phyloP scores from a whole-genome alignment of 768 basidiomycete genomes.

The Cytidiella melzeri region DNA sequence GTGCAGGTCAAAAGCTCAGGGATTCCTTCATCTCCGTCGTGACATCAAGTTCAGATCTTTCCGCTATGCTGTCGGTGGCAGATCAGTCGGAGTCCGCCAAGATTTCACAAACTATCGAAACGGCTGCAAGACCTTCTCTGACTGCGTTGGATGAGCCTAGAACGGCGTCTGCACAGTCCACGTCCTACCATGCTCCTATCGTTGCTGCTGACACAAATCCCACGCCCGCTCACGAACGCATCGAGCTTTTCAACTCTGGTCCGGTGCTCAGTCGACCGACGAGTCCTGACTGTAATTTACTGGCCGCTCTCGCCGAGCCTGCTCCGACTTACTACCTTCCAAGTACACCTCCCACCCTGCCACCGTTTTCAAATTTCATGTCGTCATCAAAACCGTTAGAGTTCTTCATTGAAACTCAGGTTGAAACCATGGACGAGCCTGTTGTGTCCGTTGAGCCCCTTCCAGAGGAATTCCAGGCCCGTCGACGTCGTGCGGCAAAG shows the following conservation, averaged over 20 bases:
- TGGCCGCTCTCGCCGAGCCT: not conserved
- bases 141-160: too few species aligned
- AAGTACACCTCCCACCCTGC: conserved; percentile 8
- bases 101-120: not conserved
- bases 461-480: conserved; percentile 11
- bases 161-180: too few species aligned
- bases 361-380: conserved; percentile 5
- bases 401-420: not conserved
- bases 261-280: not conserved
- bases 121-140: not conserved
- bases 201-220: too few species aligned
- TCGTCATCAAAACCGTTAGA: not conserved
- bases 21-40: conserved; percentile 13
- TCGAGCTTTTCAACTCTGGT: not conserved
- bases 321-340: not conserved
- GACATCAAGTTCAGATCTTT: conserved; percentile 9
- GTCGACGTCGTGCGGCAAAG: conserved; percentile 30
- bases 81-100: not conserved
- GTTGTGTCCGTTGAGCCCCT: not conserved
- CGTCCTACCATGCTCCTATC: too few species aligned
- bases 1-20: conserved; percentile 3
- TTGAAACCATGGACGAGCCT: conserved; percentile 1
- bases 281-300: not conserved
- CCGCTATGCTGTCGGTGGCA: conserved; percentile 1
- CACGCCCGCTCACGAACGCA: not conserved